phyloP scores from a whole-genome alignment of 306 rosid genomes.

The Luffa aegyptiaca region DNA sequence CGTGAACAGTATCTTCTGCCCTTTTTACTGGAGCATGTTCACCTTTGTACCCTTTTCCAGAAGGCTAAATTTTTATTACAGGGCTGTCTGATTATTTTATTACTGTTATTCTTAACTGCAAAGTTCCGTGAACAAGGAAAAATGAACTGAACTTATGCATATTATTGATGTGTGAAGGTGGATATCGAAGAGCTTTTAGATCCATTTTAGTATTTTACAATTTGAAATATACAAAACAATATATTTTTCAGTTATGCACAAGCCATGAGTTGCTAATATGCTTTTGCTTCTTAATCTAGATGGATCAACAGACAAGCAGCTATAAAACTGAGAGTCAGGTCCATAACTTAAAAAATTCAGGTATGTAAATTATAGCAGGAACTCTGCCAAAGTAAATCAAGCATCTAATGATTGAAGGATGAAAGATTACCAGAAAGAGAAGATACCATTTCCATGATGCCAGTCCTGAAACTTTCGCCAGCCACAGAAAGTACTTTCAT shows the following conservation, averaged over 20 bases:
- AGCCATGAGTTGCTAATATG: slow-evolving; percentile 1
- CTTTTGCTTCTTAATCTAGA: not conserved
- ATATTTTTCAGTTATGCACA: not conserved
- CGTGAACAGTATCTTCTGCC: not conserved
- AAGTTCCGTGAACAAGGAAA: not conserved
- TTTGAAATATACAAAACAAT: not conserved
- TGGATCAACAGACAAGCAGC: not conserved
- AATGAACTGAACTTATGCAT: not conserved
- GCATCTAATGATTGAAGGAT: slow-evolving; percentile 18
- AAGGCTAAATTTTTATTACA: not conserved
- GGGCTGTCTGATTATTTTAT: not conserved
- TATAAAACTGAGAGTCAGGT: not conserved
- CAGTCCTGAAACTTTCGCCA: slow-evolving; percentile 32
- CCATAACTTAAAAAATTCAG: not conserved
- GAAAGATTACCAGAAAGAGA: slow-evolving; percentile 41
- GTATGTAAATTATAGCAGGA: not conserved
- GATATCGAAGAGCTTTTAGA: not conserved
- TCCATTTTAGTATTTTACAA: not conserved
- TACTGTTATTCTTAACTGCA: not conserved
- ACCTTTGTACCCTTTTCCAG: not conserved
- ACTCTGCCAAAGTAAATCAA: slow-evolving; percentile 9
- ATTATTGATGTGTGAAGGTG: not conserved
- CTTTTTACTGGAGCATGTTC: not conserved
- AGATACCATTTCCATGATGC: slow-evolving; percentile 75
- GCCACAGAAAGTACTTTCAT: slow-evolving; percentile 33